Base-by-base conservation (phyloP, 305 asterid genomes). In the Solanum aculeatissimum region DNA sequence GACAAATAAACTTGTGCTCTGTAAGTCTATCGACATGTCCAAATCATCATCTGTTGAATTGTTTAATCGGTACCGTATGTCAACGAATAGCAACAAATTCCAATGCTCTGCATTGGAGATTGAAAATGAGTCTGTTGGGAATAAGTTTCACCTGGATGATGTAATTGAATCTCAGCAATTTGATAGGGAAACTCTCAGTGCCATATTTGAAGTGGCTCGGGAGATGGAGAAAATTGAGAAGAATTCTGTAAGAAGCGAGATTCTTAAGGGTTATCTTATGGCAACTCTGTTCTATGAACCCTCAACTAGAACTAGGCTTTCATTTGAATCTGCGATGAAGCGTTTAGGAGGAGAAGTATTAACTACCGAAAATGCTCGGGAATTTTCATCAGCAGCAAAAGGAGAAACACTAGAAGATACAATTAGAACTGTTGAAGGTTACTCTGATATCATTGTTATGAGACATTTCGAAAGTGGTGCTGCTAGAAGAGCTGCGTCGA, bases 401-500 rank as follows among this genome's bases (percentile, higher is more conserved):
- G 99, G 98, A 66, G 98, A 96, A 91, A 96, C 99, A 0, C 97
- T 96, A 79, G 99, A 96, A 96, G 98, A 93, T 87, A 87, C 97
- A 32, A 93, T 96, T 82, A 91, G 98, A 86, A 96, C 97, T 10
- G 97, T 95, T 83, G 98, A 96, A 90, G 98, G 99, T 29, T 94
- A 96, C 88, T 90, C 97, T 6, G 98, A 94, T 84, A 93, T 93
- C 77, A 94, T 93, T 86, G 99, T 94, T 85, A 93, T 96, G 93
- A 94, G 99, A 82, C 99, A 96, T 90, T 96, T 94, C 62, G 99
- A 96, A 91, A 94, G 98, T 89, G 99, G 99, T 74, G 96, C 98
- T 74, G 99, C 99, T 83, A 92, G 85, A 89, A 90, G 95, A 87
- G 98, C 99, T 11, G 98, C 98, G 6, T 85, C 68, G 35, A 94